Base-by-base conservation (phyloP, 169 alveolate genomes). In the Eimeria falciformis region DNA sequence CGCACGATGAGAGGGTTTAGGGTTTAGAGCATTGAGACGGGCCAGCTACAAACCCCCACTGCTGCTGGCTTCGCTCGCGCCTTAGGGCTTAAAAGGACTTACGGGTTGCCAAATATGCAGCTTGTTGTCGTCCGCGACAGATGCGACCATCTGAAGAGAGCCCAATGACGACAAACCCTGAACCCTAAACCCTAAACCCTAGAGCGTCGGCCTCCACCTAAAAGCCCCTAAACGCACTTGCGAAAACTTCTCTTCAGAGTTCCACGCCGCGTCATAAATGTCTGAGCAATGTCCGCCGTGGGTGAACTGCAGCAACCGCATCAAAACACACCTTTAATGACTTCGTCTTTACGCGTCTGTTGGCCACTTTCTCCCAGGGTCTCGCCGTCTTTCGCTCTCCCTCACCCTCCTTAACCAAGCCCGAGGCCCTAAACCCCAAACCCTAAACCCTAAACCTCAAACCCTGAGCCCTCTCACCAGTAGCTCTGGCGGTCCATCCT, bases 21-120 rank as follows among this genome's bases (percentile, higher is more conserved):
- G 77, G 77, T 66, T 66, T 66, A 23, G 27, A n/a, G n/a, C n/a
- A n/a, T n/a, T n/a, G n/a, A n/a, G n/a, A n/a, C n/a, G n/a, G n/a
- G n/a, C n/a, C n/a, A n/a, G n/a, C n/a, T n/a, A n/a, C n/a, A n/a
- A n/a, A n/a, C n/a, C n/a, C n/a, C n/a, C n/a, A n/a, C n/a, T 23
- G 77, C 77, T 14, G 11, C 77, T 27, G 77, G 14, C 77, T 17
- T 21, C n/a, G 11, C 25, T 14, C n/a, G 37, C n/a, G 40, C 40
- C 46, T 75, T n/a, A n/a, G n/a, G n/a, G n/a, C n/a, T n/a, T n/a
- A n/a, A n/a, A n/a, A n/a, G n/a, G n/a, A 1, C 92, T 85, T 17
- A 94, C 94, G 50, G 96, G 97, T 81, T 92, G 96, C 97, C 97
- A 96, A 40, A 96, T 96, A 53, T 96, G 97, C 11, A 96, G 94